Base-by-base conservation (phyloP, 192 early-diverging fungal species). In the Coemansia sp. region DNA sequence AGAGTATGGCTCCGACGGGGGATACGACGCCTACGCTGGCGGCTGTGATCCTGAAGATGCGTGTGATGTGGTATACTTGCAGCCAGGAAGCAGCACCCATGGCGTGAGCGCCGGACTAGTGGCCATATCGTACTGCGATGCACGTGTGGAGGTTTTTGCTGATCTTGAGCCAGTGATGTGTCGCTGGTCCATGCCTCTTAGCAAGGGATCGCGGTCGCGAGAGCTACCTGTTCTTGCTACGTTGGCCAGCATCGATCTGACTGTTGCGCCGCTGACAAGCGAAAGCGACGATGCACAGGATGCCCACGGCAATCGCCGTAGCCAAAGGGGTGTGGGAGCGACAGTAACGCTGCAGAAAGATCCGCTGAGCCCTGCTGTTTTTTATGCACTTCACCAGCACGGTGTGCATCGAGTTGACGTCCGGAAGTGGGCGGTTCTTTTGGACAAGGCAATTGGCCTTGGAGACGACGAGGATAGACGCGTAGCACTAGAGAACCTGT, bases 331-430 rank as follows among this genome's bases (percentile, higher is more conserved):
- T 44, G 21, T 21, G 39, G 77, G 77, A 19, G 72, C 75, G n/a
- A 41, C 57, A 40, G 85, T 89, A 40, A 70, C 71, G 37, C 67
- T 95, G 41, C 65, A 86, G 4, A 64, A 69, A 0, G 92, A 95
- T 63, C 70, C 87, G 9, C 71, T 86, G 52, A 89, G 89, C 49
- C 69, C 83, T 37, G 81, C 88, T 26, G 84, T 84, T 16, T 88
- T 91, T 56, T 95, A 89, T 62, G 76, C 86, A 7, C 87, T 90
- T 43, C 92, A 95, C 62, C 69, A 84, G 21, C 79, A 78, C 49
- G 93, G 92, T 49, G 89, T 86, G 3, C 90, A 93, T 69, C 83
- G 85, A 12, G 72, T 93, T 7, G 84, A 84, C 21, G 77, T 90
- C 39, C 74, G 82, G 15, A 73, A 75, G 57, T 92, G 91, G 89